Base-by-base conservation (phyloP, 805 yeast species). In the Tetrapisispora phaffii region DNA sequence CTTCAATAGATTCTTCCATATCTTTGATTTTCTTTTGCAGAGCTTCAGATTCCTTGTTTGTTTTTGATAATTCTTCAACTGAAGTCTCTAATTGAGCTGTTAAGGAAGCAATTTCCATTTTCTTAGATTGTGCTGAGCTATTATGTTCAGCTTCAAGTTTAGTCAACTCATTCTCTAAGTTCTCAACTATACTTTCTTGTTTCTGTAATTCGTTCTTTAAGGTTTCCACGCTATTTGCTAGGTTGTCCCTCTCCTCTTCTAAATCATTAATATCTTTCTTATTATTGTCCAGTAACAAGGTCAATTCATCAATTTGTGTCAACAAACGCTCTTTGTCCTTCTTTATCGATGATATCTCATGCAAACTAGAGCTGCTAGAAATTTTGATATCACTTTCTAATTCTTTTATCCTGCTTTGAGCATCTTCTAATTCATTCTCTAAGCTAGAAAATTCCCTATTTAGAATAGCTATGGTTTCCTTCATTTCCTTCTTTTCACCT, bases 361-460 rank as follows among this genome's bases (percentile, higher is more conserved):
- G 55, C 38, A 59, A 63, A 37, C 67, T 63, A 50, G 74, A 72
- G 52, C 67, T 62, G 34, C 65, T 44, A 37, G 55, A 47, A 44
- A 54, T 58, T 43, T 69, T 70, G 41, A 72, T 66, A 26, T 62
- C 58, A 33, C 68, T 60, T 49, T 69, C 69, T 37, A 69, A 49
- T 28, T 60, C 60, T 23, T 65, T 67, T 36, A 70, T 61, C 52
- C 80, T 84, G 24, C 59, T 60, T 50, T 77, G 79, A 48, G 80
- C 55, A 26, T 69, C 50, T 46, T 67, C 68, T 43, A 71, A 63
- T 46, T 82, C 87, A 26, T 64, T 65, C 49, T 78, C 80, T 47
- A 80, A 55, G 40, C 71, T 57, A 23, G 66, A 60, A 44, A 71
- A 60, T 49, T 75, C 79, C 29, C 61, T 60, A 51, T 67, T 72